Conservation (phyloP, 306 rosid species). For the Hylodesmum podocarpum region DNA sequence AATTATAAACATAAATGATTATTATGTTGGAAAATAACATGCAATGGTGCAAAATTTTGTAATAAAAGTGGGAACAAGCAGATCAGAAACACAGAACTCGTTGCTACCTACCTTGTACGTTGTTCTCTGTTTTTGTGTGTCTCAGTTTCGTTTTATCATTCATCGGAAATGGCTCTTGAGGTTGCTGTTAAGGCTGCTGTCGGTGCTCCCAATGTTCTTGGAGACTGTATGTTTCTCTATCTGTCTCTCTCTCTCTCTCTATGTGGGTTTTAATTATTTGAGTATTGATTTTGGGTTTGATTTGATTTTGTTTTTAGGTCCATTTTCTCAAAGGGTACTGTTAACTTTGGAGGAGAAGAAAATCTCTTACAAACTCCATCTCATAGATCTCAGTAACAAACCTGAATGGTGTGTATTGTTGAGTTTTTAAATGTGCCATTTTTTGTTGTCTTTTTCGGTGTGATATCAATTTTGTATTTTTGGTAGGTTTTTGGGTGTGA, state of each 20-base stretch:
- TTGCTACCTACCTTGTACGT: not conserved
- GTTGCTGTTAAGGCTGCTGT: conserved; percentile 66
- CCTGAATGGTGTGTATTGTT: conserved; percentile 60
- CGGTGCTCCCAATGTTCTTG: conserved; percentile 60
- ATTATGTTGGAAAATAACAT: not conserved
- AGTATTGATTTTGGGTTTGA: not conserved
- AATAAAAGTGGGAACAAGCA: not conserved
- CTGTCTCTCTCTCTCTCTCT: not conserved
- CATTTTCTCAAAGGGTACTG: conserved; percentile 76
- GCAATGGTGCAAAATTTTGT: not conserved
- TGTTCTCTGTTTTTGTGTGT: not conserved
- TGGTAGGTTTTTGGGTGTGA: conserved; percentile 69
- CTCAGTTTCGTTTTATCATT: not conserved
- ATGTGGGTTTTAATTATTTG: not conserved
- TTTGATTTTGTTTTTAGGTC: conserved; percentile 48
- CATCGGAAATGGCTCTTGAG: conserved; percentile 57
- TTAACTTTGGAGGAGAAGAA: conserved; percentile 92
- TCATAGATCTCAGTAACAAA: conserved; percentile 61
- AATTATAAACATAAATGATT: too few species aligned
- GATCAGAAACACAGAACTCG: not conserved
- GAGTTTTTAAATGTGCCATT: not conserved
- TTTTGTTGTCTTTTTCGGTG: not conserved
- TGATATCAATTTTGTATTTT: not conserved
- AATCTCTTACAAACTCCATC: conserved; percentile 45
- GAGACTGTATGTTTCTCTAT: conserved; percentile 62